Base-by-base conservation (phyloP, 1,284 basidiomycete genomes). In the Fistulina hepatica region DNA sequence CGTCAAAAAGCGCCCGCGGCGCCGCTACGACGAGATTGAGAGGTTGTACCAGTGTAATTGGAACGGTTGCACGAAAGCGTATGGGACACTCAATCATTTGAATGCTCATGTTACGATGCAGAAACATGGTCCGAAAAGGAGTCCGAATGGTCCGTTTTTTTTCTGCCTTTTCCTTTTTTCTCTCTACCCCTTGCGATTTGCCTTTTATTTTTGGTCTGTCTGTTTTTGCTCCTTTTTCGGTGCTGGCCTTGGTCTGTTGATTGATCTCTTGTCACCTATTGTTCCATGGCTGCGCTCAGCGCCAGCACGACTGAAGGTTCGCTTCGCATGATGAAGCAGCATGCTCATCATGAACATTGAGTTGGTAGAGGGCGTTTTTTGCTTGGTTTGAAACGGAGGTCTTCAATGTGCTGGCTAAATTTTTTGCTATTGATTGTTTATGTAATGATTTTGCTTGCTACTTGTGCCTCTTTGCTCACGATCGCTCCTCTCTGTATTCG, bases 61-160 rank as follows among this genome's bases (percentile, higher is more conserved):
- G 71, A 77, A 76, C 2, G 81, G 83, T 33, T 93, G 89, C 58
- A 69, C 73, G 27, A 93, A 93, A 60, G 69, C 81, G 33, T 90
- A 91, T 52, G 86, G 86, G 15, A 91, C 86, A 5, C 69, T 93
- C 30, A 93, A 93, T 57, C 89, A 93, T 57, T 69, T 93, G 45
- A 93, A 93, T 54, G 88, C 89, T 13, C 89, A 93, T 57, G 85
- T 93, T 45, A 82, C 77, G 16, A 91, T 92, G 85, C 90, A 92
- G 58, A 86, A 85, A 59, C 89, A 93, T 53, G 89, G 89, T 27
- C 40, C 65, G 12, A 92, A 90, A 60, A 73, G 89, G 36, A 82
- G 73, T 54, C 89, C 90, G 6, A 74, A 72, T 44, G 85, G 86
- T 90, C 51, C 56, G 76, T 65, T 20, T 40, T 39, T 30, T 42